These are phyloP conservation scores for Fusarium sambucinum DNA, from an alignment of 2,329 filamentous ascomycete genomes.

Conservation along the genomic window DNA sequence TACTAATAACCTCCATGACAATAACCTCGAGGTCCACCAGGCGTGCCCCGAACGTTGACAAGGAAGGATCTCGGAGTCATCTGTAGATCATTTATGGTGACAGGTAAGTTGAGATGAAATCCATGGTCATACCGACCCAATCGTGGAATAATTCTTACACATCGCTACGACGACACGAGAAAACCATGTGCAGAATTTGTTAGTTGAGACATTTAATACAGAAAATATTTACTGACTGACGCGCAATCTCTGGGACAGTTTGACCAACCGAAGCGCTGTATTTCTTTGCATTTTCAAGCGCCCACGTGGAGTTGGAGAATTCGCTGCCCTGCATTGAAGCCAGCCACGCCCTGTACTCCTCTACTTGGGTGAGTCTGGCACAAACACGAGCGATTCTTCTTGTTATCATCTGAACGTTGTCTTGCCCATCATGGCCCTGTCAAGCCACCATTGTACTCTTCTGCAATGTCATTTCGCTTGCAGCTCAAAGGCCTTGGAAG, in stretches of 20 bases:
- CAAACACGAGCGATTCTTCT: conserved; percentile 9
- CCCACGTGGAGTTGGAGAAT: conserved; percentile 48
- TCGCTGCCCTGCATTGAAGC: conserved; percentile 31
- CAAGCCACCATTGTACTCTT: conserved; percentile 29
- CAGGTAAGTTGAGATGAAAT: conserved; percentile 18
- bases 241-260: conserved; percentile 41
- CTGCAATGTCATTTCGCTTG: conserved; percentile 26
- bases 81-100: conserved; percentile 32
- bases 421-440: conserved; percentile 12
- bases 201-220: conserved; percentile 33
- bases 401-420: conserved; percentile 11
- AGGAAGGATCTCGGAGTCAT: conserved; percentile 30
- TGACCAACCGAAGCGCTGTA: conserved; percentile 32
- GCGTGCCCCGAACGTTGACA: conserved; percentile 1
- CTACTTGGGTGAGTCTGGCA: neutral
- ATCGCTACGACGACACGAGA: conserved; percentile 20
- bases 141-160: conserved; percentile 10
- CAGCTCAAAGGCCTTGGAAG: conserved; percentile 9
- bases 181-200: conserved; percentile 27
- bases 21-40: neutral
- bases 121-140: conserved; percentile 2
- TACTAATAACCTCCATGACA: neutral
- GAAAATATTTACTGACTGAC: conserved; percentile 18
- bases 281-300: conserved; percentile 19
- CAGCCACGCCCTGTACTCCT: conserved; percentile 11